phyloP scores from a whole-genome alignment of 1,284 basidiomycete species.

The Wallemia mellicola region DNA sequence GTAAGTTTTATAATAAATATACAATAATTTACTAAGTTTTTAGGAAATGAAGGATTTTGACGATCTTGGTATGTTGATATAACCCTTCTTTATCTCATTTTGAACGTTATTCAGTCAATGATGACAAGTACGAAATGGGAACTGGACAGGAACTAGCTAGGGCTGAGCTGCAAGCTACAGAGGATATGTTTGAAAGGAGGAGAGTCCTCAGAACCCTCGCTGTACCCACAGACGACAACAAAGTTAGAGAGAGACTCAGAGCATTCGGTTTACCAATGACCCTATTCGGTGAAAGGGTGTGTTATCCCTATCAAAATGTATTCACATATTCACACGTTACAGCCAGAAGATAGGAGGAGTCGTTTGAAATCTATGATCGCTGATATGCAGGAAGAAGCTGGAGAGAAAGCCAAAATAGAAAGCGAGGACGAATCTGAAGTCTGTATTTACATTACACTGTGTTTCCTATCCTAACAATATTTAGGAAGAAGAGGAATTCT shows the following conservation, averaged over 20 bases:
- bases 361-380: conserved; percentile 74
- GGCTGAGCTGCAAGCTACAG: conserved; percentile 33
- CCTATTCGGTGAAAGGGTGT: conserved; percentile 72
- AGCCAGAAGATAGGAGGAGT: conserved; percentile 34
- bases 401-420: conserved; percentile 26
- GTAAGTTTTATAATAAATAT: background rate
- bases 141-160: conserved; percentile 15
- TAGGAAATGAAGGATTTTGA: background rate
- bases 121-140: background rate
- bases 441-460: background rate
- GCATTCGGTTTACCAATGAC: conserved; percentile 90
- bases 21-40: background rate
- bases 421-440: background rate
- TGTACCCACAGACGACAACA: conserved; percentile 83
- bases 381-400: conserved; percentile 52
- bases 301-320: too few species aligned
- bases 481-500: conserved; percentile 52
- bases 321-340: too few species aligned
- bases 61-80: background rate
- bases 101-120: background rate
- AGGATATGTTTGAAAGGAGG: conserved; percentile 80
- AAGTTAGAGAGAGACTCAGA: conserved; percentile 58
- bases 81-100: background rate
- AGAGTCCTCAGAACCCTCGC: conserved; percentile 77
- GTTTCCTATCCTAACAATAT: background rate